Evolutionary conservation across 2,329 filamentous ascomycete genomes (phyloP).

Genomic region (Pezicula neosporulosa): DNA sequence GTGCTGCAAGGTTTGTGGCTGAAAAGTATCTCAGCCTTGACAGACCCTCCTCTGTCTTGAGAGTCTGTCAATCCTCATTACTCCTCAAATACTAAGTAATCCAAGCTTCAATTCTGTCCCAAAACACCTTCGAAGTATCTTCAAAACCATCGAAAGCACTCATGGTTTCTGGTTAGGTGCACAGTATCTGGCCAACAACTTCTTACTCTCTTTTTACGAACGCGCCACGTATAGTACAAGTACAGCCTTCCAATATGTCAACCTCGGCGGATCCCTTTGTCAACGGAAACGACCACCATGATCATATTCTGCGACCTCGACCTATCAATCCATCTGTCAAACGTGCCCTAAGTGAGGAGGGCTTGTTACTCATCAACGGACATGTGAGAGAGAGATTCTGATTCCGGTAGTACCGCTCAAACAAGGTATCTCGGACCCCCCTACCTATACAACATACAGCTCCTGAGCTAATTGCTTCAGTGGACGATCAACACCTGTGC

Average conservation of each 20-base stretch:
- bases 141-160: no score
- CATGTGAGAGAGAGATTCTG: slow-evolving; percentile 8
- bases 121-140: no score
- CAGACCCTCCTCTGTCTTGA: no score
- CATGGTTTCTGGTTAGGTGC: no score
- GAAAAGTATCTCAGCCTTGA: no score
- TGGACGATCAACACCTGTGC: slow-evolving; percentile 78
- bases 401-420: slow-evolving; percentile 20
- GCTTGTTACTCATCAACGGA: slow-evolving; percentile 10
- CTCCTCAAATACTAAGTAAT: no score
- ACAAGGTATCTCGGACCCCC: slow-evolving; percentile 20
- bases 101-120: no score
- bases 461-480: slow-evolving; percentile 39
- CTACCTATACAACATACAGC: neutral
- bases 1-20: no score
- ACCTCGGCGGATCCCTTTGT: slow-evolving; percentile 21
- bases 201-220: neutral
- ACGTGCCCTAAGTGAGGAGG: slow-evolving; percentile 20
- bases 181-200: neutral
- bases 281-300: slow-evolving; percentile 23
- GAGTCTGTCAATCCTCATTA: no score
- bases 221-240: neutral
- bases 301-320: slow-evolving; percentile 27
- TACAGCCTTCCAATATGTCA: slow-evolving; percentile 20
- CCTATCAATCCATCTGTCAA: slow-evolving; percentile 22